A percentile compares a stretch with the other conserved stretches of the same genome.
These are phyloP conservation scores for Backusella psychrophila DNA, from an alignment of 192 early-diverging fungal genomes.

Conservation along the genomic window DNA sequence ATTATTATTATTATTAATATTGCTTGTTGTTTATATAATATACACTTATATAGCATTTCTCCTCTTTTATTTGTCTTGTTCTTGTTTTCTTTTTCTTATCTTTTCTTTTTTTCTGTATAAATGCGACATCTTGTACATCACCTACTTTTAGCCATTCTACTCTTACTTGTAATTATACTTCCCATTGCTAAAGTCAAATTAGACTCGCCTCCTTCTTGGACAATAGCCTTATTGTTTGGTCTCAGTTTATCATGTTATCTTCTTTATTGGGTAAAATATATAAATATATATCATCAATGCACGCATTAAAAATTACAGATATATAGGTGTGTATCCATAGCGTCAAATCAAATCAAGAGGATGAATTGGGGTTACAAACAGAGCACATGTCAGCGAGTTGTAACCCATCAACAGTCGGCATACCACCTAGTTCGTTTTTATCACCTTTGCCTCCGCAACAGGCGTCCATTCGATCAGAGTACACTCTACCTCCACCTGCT, in stretches of 20 bases:
- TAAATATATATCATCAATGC: not conserved
- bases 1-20: too few species aligned
- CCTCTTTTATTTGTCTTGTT: not conserved
- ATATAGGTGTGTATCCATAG: not conserved
- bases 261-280: conserved; percentile 2
- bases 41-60: too few species aligned
- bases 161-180: not conserved
- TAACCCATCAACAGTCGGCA: not conserved
- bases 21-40: not conserved
- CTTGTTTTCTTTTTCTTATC: not conserved
- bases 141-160: not conserved
- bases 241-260: not conserved
- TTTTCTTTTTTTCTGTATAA: not conserved
- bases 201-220: not conserved
- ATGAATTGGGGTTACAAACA: not conserved
- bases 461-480: not conserved
- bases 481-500: conserved; percentile 7
- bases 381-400: not conserved
- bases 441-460: not conserved
- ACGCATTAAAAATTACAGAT: not conserved
- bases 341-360: not conserved
- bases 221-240: conserved; percentile 1
- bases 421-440: not conserved
- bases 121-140: not conserved
- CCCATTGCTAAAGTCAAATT: not conserved